Conservation (phyloP, 805 yeast genomes). For the Candida fluviatilis region DNA sequence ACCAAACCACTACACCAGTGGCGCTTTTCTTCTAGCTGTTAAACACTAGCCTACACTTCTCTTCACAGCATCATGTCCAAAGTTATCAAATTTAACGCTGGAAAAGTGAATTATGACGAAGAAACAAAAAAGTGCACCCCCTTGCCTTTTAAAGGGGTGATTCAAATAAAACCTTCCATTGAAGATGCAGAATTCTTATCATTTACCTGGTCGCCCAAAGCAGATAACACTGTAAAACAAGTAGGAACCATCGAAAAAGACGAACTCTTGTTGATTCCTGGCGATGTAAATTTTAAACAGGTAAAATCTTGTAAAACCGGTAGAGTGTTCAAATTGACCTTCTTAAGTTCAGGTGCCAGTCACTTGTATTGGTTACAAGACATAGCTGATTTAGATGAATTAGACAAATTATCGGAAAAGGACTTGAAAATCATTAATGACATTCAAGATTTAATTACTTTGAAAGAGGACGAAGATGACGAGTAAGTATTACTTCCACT, state of each 20-base stretch:
- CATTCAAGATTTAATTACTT: constrained; percentile 45
- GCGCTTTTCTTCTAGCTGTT: no score
- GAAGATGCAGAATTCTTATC: constrained; percentile 73
- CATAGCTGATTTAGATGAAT: constrained; percentile 59
- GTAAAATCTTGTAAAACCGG: constrained; percentile 70
- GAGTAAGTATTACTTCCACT: constrained; percentile 11
- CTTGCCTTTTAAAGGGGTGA: constrained; percentile 62
- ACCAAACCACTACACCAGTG: no score
- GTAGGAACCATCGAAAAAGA: constrained; percentile 40
- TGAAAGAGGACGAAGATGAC: constrained; percentile 29
- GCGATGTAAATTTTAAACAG: constrained; percentile 77
- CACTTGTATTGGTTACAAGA: constrained; percentile 75
- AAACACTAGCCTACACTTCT: no score
- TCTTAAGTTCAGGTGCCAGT: constrained; percentile 59
- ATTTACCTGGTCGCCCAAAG: constrained; percentile 71
- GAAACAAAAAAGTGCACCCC: constrained; percentile 65
- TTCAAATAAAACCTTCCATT: constrained; percentile 54
- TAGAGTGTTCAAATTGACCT: constrained; percentile 66
- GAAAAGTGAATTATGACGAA: constrained; percentile 63
- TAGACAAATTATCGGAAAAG: constrained; percentile 50
- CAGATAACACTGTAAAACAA: constrained; percentile 22
- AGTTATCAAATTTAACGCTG: constrained; percentile 67
- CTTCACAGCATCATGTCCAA: constrained; percentile 11
- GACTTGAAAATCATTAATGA: constrained; percentile 49
- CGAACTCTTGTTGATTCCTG: constrained; percentile 73